phyloP scores from a whole-genome alignment of 495 filamentous ascomycete species.

The Penicillium paradoxum region DNA sequence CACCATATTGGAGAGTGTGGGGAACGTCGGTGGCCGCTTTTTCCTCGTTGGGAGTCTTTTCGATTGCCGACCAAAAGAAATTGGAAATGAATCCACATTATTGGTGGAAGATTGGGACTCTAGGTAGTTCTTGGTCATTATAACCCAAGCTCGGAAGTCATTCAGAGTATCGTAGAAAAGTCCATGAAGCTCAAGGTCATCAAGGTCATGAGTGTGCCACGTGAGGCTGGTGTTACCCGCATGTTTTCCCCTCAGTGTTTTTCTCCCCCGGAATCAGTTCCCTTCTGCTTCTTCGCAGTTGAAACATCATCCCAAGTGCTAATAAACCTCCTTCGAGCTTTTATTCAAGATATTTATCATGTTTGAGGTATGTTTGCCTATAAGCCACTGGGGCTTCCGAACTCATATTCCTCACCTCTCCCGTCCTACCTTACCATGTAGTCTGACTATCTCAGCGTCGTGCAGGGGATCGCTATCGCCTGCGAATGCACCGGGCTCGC shows the following conservation, averaged over 20 bases:
- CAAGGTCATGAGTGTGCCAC: no score
- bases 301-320: not conserved
- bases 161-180: no score
- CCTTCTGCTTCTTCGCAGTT: not conserved
- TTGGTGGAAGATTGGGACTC: constrained; percentile 32
- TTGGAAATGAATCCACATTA: constrained; percentile 17
- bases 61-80: constrained; percentile 26
- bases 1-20: constrained; percentile 20
- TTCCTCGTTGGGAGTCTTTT: constrained; percentile 27
- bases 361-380: constrained; percentile 31
- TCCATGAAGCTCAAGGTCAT: no score
- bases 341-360: constrained; percentile 10
- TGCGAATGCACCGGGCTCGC: constrained; percentile 79
- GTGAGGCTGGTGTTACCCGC: constrained; percentile 14
- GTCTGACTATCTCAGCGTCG: constrained; percentile 30
- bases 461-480: constrained; percentile 46
- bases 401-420: constrained; percentile 1
- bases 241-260: not conserved
- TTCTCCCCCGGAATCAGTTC: not conserved
- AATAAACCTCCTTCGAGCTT: not conserved
- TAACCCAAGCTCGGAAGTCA: no score
- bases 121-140: no score
- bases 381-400: not conserved
- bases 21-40: constrained; percentile 23
- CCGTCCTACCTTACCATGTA: not conserved